Evolutionary conservation across 257 asterid genomes (phyloP).

Genomic region (Solanum clarkiae): DNA sequence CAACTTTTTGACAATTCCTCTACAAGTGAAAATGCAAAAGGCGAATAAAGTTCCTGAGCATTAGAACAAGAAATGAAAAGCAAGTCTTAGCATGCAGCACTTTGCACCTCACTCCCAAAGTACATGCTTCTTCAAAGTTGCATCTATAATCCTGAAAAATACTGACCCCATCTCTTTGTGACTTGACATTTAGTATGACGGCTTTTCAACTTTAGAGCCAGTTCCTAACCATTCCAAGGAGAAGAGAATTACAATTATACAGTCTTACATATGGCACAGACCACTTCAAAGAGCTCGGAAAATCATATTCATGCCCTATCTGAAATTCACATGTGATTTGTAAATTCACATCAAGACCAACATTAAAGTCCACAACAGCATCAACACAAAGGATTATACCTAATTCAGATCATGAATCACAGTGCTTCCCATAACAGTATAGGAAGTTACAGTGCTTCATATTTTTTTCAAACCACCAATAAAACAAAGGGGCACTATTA

Average conservation of each 20-base stretch:
- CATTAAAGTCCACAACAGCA: not conserved
- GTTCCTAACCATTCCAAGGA: not conserved
- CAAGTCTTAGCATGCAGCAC: not conserved
- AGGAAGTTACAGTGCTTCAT: not conserved
- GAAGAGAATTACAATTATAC: not conserved
- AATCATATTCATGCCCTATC: not conserved
- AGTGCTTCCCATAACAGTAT: not conserved
- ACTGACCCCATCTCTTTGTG: not conserved
- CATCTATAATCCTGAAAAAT: not conserved
- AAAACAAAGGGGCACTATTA: not conserved
- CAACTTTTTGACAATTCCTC: not conserved
- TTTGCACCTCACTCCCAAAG: not conserved
- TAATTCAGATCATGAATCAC: not conserved
- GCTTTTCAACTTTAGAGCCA: not conserved
- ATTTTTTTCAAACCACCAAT: not conserved
- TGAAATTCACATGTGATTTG: not conserved
- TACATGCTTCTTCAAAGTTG: not conserved
- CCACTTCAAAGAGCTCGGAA: not conserved
- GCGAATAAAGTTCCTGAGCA: not conserved
- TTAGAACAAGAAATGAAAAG: not conserved
- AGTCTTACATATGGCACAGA: not conserved
- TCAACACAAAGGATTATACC: not conserved
- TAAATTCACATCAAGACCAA: not conserved
- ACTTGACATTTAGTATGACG: not conserved
- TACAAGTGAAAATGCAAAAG: not conserved